Evolutionary conservation across 441 rosid species (phyloP).

Genomic region (Eutrema salsugineum): DNA sequence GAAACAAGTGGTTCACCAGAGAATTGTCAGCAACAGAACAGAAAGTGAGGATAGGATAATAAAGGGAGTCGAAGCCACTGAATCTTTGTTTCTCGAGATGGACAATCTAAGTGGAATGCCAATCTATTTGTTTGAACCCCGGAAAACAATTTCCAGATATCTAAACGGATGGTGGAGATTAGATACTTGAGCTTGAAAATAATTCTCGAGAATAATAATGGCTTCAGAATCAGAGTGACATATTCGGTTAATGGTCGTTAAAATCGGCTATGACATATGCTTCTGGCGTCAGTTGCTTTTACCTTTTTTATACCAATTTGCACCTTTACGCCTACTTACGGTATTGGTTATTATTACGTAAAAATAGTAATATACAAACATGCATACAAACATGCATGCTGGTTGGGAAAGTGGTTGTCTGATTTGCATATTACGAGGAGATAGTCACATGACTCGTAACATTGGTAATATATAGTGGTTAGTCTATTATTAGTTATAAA

Average conservation of each 20-base stretch:
- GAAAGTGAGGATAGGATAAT: conserved; percentile 12
- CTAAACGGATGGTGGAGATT: conserved; percentile 12
- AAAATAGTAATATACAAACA: background rate
- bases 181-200: background rate
- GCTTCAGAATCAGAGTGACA: conserved; percentile 9
- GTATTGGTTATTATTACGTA: conserved; percentile 5
- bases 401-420: conserved; percentile 1
- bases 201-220: conserved; percentile 9
- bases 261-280: conserved; percentile 22
- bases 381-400: conserved; percentile 5
- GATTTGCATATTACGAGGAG: conserved; percentile 9
- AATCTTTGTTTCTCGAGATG: conserved; percentile 17
- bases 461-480: background rate
- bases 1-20: conserved; percentile 4
- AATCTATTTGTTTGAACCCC: background rate
- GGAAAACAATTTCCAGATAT: background rate
- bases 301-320: background rate
- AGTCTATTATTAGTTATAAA: no score
- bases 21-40: conserved; percentile 25
- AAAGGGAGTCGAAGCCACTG: conserved; percentile 1
- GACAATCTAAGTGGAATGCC: background rate
- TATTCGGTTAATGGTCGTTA: conserved; percentile 19
- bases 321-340: background rate
- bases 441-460: background rate
- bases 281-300: conserved; percentile 5